phyloP scores from a whole-genome alignment of 768 basidiomycete species.

The Leccinum subtestaceum region DNA sequence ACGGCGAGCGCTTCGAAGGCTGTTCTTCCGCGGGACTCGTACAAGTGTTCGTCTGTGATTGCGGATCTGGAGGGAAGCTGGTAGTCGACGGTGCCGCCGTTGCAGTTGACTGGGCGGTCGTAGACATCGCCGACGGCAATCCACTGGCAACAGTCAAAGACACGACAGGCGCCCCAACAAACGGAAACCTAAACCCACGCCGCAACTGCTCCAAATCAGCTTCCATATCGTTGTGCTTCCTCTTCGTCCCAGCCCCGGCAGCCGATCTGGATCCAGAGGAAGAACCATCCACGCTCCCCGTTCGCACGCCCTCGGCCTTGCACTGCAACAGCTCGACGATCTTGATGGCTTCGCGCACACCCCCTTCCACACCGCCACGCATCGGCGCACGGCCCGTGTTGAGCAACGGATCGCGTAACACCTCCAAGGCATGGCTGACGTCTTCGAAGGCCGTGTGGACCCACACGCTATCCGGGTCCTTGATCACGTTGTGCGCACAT shows the following conservation, averaged over 20 bases:
- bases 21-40: conserved; percentile 13
- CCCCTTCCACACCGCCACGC: conserved; percentile 33
- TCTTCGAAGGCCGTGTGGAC: conserved; percentile 48
- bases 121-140: not conserved
- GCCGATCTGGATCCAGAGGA: conserved; percentile 22
- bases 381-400: conserved; percentile 33
- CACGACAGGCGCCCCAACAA: conserved; percentile 36
- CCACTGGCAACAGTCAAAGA: conserved; percentile 7
- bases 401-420: conserved; percentile 38
- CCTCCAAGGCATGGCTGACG: conserved; percentile 41
- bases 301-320: conserved; percentile 37
- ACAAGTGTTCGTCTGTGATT: not conserved
- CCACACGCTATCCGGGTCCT: conserved; percentile 47
- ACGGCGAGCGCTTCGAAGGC: conserved; percentile 10
- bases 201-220: conserved; percentile 30
- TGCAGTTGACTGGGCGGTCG: not conserved
- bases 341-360: conserved; percentile 36
- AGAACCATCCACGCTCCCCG: conserved; percentile 11
- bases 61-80: conserved; percentile 3
- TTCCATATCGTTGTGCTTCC: conserved; percentile 43
- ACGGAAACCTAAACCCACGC: conserved; percentile 42
- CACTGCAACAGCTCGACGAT: conserved; percentile 40
- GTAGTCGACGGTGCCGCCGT: not conserved
- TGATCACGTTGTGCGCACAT: conserved; percentile 60
- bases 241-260: conserved; percentile 28